Evolutionary conservation across 1,284 basidiomycete species (phyloP).

Genomic region (Cryptococcus maquisensis): DNA sequence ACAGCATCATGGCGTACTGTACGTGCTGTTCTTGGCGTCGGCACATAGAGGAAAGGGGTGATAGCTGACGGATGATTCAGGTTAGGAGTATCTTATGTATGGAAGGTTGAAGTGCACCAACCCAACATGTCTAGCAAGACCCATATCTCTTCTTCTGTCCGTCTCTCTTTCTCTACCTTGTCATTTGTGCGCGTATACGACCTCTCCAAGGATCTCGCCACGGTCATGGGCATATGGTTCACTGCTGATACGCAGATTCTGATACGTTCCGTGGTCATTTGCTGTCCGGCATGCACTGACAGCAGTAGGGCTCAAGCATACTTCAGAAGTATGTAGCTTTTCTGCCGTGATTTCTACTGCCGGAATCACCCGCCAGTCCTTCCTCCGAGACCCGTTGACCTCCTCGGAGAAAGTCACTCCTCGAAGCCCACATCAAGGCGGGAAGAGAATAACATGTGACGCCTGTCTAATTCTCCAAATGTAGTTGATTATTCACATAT

Average conservation of each 20-base stretch:
- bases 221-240: conserved; percentile 67
- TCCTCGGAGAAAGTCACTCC: conserved; percentile 71
- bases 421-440: conserved; percentile 73
- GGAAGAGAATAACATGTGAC: too few relatives aligned
- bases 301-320: conserved; percentile 55
- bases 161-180: too few relatives aligned
- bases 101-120: too few relatives aligned
- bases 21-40: too few relatives aligned
- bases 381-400: conserved; percentile 70
- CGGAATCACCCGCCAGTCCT: conserved; percentile 76
- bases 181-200: too few relatives aligned
- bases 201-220: conserved; percentile 76
- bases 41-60: too few relatives aligned
- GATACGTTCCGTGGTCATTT: conserved; percentile 55
- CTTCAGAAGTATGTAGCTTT: conserved; percentile 82
- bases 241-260: conserved; percentile 83
- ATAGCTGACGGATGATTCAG: too few relatives aligned
- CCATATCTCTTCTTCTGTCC: too few relatives aligned
- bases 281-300: background rate
- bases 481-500: too few relatives aligned
- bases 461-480: too few relatives aligned
- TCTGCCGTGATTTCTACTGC: conserved; percentile 82
- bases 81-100: too few relatives aligned
- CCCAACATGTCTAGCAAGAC: too few relatives aligned
- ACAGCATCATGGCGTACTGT: background rate